These are phyloP conservation scores for Stachybotrys chlorohalonatus DNA, from an alignment of 2,329 filamentous ascomycete species.

Conservation along the genomic window DNA sequence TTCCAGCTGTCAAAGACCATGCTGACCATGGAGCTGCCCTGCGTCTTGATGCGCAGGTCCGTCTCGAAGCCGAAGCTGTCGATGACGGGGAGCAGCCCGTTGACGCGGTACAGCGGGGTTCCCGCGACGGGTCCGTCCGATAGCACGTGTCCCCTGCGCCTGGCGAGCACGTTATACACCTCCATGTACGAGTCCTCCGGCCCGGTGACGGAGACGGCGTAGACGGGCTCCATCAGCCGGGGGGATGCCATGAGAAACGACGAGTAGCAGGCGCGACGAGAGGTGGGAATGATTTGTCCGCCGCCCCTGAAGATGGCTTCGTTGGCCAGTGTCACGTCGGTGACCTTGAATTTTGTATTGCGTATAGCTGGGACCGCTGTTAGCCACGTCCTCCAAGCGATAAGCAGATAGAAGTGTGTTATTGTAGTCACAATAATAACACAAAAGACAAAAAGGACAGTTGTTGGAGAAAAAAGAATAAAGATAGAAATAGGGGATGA, in stretches of 20 bases:
- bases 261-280: slow-evolving; percentile 85
- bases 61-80: slow-evolving; percentile 98
- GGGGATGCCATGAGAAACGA: slow-evolving; percentile 97
- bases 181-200: slow-evolving; percentile 81
- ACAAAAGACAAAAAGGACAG: not conserved
- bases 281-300: slow-evolving; percentile 94
- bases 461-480: not conserved
- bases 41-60: slow-evolving; percentile 89
- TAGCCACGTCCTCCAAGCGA: not conserved
- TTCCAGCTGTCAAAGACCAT: slow-evolving; percentile 95
- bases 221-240: slow-evolving; percentile 93
- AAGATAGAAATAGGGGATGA: not conserved
- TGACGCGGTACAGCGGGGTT: slow-evolving; percentile 86
- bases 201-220: slow-evolving; percentile 85
- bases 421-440: no score
- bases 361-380: slow-evolving; percentile 62
- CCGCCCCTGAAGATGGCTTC: slow-evolving; percentile 93
- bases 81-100: slow-evolving; percentile 87
- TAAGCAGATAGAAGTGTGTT: not conserved
- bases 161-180: slow-evolving; percentile 84
- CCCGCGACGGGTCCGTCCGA: slow-evolving; percentile 91
- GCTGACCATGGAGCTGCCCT: slow-evolving; percentile 82
- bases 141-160: slow-evolving; percentile 83
- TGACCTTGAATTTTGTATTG: slow-evolving; percentile 96
- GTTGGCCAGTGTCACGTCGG: slow-evolving; percentile 74